Base-by-base conservation (phyloP, 139 green algal species). In the Chlamydomonas sp. region DNA sequence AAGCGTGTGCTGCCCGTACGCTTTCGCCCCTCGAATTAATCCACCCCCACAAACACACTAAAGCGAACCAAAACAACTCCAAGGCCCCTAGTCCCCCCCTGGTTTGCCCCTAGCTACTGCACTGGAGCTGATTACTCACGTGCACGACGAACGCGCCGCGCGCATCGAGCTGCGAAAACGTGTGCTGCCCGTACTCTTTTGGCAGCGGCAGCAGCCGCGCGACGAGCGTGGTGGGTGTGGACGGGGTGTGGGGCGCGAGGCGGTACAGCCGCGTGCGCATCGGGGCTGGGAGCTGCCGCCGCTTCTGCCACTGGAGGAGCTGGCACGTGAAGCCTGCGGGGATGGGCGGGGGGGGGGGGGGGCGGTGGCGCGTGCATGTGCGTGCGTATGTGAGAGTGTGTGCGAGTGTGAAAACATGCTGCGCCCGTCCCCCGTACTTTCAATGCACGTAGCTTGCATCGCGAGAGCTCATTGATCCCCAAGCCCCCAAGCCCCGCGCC, bases 231-330 rank as follows among this genome's bases (percentile, higher is more conserved):
- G 58, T 65, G 58, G 5, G 58, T 34, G 58, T 65, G 13, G 39
- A 13, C 13, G 39, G 58, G 29, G 26, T 65, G 37, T 95, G 89
- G 0, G 91, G 85, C 2, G 82, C 84, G 0, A 96, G 81, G 16
- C 87, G 75, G 71, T 89, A 94, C 36, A 94, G 28, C 5, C 88
- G 81, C n/a, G 72, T 60, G 2, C 63, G 47, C 16, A 37, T 66
- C 22, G 74, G 71, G 0, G 76, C 39, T 43, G 49, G 70, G 16
- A 69, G 29, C 1, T 60, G 36, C 31, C 79, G 60, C 43, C 88
- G 79, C 82, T 92, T 95, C 66, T 93, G 80, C 91, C 91, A 97
- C 54, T 96, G 88, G 43, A 97, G 79, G 47, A 97, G 87, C 81
- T 95, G 83, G 64, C 75, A 82, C 2, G 72, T 83, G 68, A 85